Evolutionary conservation across 108 stramenopile species (phyloP).

Genomic region (Stephanodiscus triporus): DNA sequence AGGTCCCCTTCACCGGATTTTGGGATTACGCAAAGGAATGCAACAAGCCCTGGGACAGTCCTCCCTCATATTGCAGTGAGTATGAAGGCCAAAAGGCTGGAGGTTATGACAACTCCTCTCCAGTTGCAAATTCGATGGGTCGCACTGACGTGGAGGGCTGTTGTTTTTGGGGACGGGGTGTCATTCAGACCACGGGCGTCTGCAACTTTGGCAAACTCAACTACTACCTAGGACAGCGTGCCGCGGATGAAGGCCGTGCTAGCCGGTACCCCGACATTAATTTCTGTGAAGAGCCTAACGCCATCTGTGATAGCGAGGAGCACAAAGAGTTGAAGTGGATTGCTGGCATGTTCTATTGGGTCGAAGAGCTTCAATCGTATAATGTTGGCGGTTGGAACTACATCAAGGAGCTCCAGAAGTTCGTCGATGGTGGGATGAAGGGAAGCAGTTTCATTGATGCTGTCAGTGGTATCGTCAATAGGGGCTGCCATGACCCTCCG

Average conservation of each 20-base stretch:
- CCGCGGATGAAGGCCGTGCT: slow-evolving; percentile 14
- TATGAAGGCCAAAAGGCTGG: slow-evolving; percentile 38
- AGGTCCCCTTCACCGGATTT: slow-evolving; percentile 43
- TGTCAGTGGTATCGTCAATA: slow-evolving; percentile 20
- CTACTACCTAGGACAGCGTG: slow-evolving; percentile 33
- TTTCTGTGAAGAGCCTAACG: slow-evolving; percentile 30
- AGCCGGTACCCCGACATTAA: slow-evolving; percentile 33
- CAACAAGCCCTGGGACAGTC: slow-evolving; percentile 19
- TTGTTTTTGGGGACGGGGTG: slow-evolving; percentile 50
- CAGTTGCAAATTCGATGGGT: slow-evolving; percentile 28
- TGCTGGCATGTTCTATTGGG: slow-evolving; percentile 42
- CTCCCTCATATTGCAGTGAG: too few species aligned
- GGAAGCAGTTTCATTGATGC: slow-evolving; percentile 15
- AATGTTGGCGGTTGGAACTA: slow-evolving; percentile 26
- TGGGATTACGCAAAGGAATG: slow-evolving; percentile 52
- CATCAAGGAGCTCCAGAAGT: slow-evolving; percentile 15
- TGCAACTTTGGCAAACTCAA: slow-evolving; percentile 40
- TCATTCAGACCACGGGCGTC: slow-evolving; percentile 34
- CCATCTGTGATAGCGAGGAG: slow-evolving; percentile 26
- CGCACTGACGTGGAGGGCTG: slow-evolving; percentile 47
- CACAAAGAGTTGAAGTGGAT: slow-evolving; percentile 42
- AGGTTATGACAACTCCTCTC: slow-evolving; percentile 21
- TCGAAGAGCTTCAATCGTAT: slow-evolving; percentile 18
- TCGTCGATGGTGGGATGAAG: slow-evolving; percentile 17
- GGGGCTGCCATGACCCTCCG: slow-evolving; percentile 27